Evolutionary conservation across 768 basidiomycete species (phyloP).

Genomic region (Leccinum barrowsii): DNA sequence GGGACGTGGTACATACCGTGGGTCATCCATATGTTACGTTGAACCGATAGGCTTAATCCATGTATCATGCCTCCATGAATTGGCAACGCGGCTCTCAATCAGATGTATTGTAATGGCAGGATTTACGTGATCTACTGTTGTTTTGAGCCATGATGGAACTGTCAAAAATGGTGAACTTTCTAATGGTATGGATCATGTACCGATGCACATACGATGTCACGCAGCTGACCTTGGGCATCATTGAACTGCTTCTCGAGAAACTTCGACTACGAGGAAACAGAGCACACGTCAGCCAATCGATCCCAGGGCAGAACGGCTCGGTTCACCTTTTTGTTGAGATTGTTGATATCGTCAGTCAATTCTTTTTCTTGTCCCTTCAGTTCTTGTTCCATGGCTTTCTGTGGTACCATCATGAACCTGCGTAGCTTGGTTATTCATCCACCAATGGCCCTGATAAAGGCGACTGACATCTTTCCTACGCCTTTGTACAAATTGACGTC

Average conservation of each 20-base stretch:
- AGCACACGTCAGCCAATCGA: not conserved
- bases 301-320: not conserved
- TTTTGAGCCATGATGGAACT: slow-evolving; percentile 32
- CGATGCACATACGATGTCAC: slow-evolving; percentile 65
- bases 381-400: slow-evolving; percentile 72
- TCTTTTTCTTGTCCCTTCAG: slow-evolving; percentile 78
- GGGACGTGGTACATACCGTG: slow-evolving; percentile 1
- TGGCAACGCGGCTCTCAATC: not conserved
- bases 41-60: not conserved
- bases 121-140: slow-evolving; percentile 16
- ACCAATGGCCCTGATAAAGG: not conserved
- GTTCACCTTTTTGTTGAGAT: slow-evolving; percentile 80
- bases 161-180: slow-evolving; percentile 4
- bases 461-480: slow-evolving; percentile 85
- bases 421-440: not conserved
- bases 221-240: slow-evolving; percentile 82
- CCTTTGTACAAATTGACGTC: slow-evolving; percentile 88
- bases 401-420: slow-evolving; percentile 90
- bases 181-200: not conserved
- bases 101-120: slow-evolving; percentile 9
- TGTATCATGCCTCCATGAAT: not conserved
- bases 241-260: slow-evolving; percentile 93
- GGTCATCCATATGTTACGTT: not conserved
- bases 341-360: slow-evolving; percentile 77
- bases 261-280: slow-evolving; percentile 57